phyloP scores from a whole-genome alignment of 192 early-diverging fungal species.

The Coemansia sp. region DNA sequence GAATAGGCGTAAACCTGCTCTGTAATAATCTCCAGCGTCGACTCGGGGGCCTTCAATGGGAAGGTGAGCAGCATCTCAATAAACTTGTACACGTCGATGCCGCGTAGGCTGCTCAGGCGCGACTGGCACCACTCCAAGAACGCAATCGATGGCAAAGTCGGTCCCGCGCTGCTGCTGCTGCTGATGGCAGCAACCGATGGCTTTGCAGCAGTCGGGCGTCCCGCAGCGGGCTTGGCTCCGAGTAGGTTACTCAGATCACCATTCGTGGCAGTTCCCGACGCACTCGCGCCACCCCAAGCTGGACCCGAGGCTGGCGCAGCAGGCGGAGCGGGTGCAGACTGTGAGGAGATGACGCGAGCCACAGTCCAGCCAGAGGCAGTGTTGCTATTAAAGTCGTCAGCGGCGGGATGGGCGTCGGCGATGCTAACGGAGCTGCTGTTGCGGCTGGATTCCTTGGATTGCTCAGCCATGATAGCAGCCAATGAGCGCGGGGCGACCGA shows the following conservation, averaged over 20 bases:
- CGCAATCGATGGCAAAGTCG: constrained; percentile 56
- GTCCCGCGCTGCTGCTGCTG: constrained; percentile 14
- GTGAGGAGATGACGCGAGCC: background rate
- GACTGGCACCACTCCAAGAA: constrained; percentile 74
- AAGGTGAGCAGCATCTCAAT: constrained; percentile 77
- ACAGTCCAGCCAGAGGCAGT: constrained; percentile 2
- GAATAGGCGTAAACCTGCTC: constrained; percentile 78
- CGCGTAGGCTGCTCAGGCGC: constrained; percentile 61
- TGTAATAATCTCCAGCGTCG: constrained; percentile 72
- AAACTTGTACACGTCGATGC: constrained; percentile 66
- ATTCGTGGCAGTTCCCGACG: background rate
- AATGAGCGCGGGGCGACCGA: constrained; percentile 23
- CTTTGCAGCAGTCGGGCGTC: constrained; percentile 10
- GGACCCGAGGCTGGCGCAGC: background rate
- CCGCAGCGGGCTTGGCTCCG: background rate
- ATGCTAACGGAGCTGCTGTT: background rate
- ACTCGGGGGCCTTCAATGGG: constrained; percentile 61
- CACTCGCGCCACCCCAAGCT: background rate
- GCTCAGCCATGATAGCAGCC: constrained; percentile 50
- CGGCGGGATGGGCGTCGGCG: background rate
- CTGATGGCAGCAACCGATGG: constrained; percentile 5
- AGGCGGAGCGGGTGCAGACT: constrained; percentile 10
- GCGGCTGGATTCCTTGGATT: constrained; percentile 27
- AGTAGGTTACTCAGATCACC: background rate
- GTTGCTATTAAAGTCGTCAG: background rate